phyloP scores from a whole-genome alignment of 495 filamentous ascomycete species.

The Talaromyces stipitatus region DNA sequence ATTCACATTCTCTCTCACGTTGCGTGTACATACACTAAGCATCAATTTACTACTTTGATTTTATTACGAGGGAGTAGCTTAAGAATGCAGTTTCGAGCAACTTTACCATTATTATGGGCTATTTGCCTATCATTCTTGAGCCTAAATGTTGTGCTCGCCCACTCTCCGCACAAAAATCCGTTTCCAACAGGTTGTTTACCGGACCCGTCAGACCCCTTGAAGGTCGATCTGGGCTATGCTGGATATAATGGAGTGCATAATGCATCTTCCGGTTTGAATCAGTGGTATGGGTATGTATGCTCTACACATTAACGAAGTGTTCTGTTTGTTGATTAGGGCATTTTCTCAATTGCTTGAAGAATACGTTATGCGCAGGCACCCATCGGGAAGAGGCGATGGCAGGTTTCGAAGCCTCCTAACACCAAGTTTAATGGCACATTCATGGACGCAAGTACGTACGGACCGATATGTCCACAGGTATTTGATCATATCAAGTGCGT shows the following conservation, averaged over 20 bases:
- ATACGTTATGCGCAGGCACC: constrained; percentile 47
- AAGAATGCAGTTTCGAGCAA: not conserved
- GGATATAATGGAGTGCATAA: constrained; percentile 3
- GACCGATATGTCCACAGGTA: constrained; percentile 3
- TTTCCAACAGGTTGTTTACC: not conserved
- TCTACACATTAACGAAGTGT: constrained; percentile 3
- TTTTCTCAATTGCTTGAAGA: constrained; percentile 28
- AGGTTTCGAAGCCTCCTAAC: constrained; percentile 33
- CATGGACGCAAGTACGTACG: not conserved
- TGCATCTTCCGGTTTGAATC: constrained; percentile 6
- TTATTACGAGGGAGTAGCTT: not conserved
- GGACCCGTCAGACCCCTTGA: not conserved
- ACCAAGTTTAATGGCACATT: constrained; percentile 31
- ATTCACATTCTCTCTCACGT: not conserved
- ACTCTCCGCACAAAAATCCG: not conserved
- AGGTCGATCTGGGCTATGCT: constrained; percentile 7
- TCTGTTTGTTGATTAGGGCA: not conserved
- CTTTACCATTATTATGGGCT: not conserved
- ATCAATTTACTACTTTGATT: not conserved
- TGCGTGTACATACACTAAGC: not conserved
- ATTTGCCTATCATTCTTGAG: not conserved
- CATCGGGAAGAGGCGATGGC: constrained; percentile 36
- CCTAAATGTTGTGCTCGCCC: not conserved
- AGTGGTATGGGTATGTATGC: constrained; percentile 34
- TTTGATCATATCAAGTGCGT: not conserved